phyloP scores from a whole-genome alignment of 2,329 filamentous ascomycete species.

The Plectosphaerella cucumerina region DNA sequence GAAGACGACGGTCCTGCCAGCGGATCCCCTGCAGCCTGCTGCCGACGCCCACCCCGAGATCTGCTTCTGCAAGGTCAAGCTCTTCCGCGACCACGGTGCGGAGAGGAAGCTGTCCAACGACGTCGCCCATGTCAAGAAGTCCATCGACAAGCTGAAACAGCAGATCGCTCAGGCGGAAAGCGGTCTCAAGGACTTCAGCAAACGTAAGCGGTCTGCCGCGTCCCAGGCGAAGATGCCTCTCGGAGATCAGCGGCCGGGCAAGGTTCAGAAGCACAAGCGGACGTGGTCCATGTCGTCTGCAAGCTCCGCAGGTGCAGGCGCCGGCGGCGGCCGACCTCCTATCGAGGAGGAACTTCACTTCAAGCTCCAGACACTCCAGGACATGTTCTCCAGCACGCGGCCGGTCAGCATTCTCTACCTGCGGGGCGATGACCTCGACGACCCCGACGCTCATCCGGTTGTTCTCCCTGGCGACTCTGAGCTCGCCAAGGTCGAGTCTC shows the following conservation, averaged over 20 bases:
- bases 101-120: constrained; percentile 95
- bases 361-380: constrained; percentile 74
- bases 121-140: constrained; percentile 90
- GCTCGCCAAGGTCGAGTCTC: constrained; percentile 47
- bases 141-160: constrained; percentile 92
- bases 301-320: constrained; percentile 50
- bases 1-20: constrained; percentile 70
- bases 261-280: constrained; percentile 83
- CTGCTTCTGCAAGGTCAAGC: constrained; percentile 93
- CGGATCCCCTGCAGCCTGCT: constrained; percentile 43
- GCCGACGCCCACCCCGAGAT: constrained; percentile 58
- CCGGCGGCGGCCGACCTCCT: constrained; percentile 38
- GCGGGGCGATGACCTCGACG: constrained; percentile 71
- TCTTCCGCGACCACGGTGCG: constrained; percentile 93
- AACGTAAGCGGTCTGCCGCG: constrained; percentile 54
- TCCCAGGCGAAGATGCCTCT: constrained; percentile 30
- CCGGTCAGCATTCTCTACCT: constrained; percentile 76
- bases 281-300: constrained; percentile 93
- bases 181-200: constrained; percentile 63
- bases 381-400: constrained; percentile 84
- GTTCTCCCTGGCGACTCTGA: constrained; percentile 66
- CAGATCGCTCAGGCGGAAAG: constrained; percentile 78
- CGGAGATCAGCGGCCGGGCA: constrained; percentile 63
- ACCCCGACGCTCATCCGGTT: constrained; percentile 76
- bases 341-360: constrained; percentile 73